Evolutionary conservation across 305 asterid genomes (phyloP), one percentile per base, ranked within the genome.

Genomic region (Rubia balearica): DNA sequence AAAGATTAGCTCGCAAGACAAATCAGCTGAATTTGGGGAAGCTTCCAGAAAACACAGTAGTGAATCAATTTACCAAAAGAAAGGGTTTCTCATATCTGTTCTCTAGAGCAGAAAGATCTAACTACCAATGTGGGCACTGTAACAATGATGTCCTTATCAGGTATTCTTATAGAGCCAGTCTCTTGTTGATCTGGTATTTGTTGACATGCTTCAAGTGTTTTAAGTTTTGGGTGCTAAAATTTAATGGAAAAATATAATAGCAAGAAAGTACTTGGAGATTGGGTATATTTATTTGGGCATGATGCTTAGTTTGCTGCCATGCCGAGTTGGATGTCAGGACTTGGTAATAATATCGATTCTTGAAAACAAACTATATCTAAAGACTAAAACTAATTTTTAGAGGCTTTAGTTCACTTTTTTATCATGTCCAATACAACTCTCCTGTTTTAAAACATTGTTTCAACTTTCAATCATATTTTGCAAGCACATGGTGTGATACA

Each of bases 11-110:
- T 73, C 92, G 96, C 74, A 90, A 80, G 82, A 82, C 89, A 75
- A 87, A 74, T 70, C 78, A 78, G 82, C 61, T 74, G 71, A 76
- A 61, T 73, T 72, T 81, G 60, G 84, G 63, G 76, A 83, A 89
- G 74, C 85, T 77, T 76, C 49, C 66, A 24, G 88, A 78, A 74
- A 81, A 62, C 75, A 72, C 57, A 78, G 64, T 73, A 27, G 49
- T 48, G 46, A 78, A 75, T 73, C 85, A 68, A 57, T 77, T 88
- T 10, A 48, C 70, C 56, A 77, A 81, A 88, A 80, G 75, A 80
- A 90, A 82, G 71, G 97, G 94, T 57, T 91, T 91, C 66, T 63
- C 82, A 1, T 91, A 93, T 79, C 92, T 93, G 72, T 89, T 93
- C 83, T 81, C 89, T 24, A 85, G 83, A 83, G 92, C 93, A n/a